Percentiles rank a stretch among this genome's conserved stretches.
These are phyloP conservation scores for Candida tammaniensis DNA, from an alignment of 805 yeast species.

Conservation along the genomic window DNA sequence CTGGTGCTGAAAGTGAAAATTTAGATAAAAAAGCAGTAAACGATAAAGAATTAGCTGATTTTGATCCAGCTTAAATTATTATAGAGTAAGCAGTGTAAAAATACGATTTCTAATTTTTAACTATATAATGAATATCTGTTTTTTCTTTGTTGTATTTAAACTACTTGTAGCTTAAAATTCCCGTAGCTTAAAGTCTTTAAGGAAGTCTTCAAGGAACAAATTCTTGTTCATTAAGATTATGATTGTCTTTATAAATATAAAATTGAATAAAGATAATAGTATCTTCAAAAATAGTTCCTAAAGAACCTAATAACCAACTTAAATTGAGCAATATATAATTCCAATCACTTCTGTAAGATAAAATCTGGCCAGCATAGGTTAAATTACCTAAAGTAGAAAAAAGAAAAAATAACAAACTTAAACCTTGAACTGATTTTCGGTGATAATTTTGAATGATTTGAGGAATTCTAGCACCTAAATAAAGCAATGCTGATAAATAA, in stretches of 20 bases:
- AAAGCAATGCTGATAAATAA: constrained; percentile 63
- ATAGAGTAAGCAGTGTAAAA: no score
- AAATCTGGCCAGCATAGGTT: constrained; percentile 71
- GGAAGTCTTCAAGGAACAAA: no score
- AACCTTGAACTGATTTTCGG: constrained; percentile 80
- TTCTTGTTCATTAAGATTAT: constrained; percentile 2
- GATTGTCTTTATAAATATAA: constrained; percentile 49
- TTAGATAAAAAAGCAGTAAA: constrained; percentile 19
- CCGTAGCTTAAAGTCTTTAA: no score
- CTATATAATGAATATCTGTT: no score
- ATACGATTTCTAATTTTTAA: no score
- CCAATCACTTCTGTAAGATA: constrained; percentile 60
- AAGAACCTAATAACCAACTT: constrained; percentile 76
- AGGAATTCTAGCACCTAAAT: constrained; percentile 74
- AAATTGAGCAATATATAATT: constrained; percentile 59
- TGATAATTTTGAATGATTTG: constrained; percentile 79
- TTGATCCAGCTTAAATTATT: constrained; percentile 29
- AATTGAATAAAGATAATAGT: constrained; percentile 64
- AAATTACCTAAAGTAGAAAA: constrained; percentile 73
- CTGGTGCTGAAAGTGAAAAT: constrained; percentile 51
- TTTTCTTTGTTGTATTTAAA: no score
- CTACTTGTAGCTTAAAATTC: no score
- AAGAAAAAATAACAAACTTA: constrained; percentile 76
- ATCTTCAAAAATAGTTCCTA: constrained; percentile 77
- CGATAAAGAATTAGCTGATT: constrained; percentile 40